Conservation (phyloP, 495 filamentous ascomycete genomes). For the Penicillium arizonense region DNA sequence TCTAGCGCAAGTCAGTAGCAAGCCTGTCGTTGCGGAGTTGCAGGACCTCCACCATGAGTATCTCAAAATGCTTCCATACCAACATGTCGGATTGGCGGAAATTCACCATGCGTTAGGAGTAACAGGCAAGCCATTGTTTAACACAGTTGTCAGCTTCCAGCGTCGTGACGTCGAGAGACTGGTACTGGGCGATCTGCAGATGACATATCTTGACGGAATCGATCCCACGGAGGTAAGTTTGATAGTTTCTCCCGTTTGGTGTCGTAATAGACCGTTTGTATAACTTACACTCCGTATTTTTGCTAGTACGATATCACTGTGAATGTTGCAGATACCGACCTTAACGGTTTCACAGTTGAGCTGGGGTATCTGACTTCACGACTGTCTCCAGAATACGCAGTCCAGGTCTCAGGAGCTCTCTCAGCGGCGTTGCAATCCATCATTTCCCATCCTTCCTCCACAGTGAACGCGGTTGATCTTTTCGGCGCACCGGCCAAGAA, state of each 20-base stretch:
- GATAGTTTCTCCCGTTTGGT: not conserved
- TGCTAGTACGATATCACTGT: not conserved
- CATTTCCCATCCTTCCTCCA: not conserved
- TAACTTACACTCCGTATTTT: not conserved
- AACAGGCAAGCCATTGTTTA: slow-evolving; percentile 7
- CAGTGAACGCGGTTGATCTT: not conserved
- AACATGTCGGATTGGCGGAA: not conserved
- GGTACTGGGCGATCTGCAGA: not conserved
- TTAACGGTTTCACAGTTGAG: not conserved
- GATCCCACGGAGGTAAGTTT: slow-evolving; percentile 14
- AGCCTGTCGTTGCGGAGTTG: not conserved
- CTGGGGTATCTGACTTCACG: not conserved
- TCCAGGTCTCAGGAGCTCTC: not conserved
- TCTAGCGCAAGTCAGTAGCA: not conserved
- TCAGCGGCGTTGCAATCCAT: not conserved
- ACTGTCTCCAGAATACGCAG: not conserved
- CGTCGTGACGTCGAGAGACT: not conserved
- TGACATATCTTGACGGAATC: not conserved
- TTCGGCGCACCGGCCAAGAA: not conserved
- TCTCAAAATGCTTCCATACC: not conserved
- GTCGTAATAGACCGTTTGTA: not conserved
- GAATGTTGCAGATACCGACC: not conserved
- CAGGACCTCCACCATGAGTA: not conserved
- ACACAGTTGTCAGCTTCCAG: not conserved
- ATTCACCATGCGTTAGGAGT: slow-evolving; percentile 11